phyloP scores from a whole-genome alignment of 2,329 filamentous ascomycete species.

The Botrytis elliptica region DNA sequence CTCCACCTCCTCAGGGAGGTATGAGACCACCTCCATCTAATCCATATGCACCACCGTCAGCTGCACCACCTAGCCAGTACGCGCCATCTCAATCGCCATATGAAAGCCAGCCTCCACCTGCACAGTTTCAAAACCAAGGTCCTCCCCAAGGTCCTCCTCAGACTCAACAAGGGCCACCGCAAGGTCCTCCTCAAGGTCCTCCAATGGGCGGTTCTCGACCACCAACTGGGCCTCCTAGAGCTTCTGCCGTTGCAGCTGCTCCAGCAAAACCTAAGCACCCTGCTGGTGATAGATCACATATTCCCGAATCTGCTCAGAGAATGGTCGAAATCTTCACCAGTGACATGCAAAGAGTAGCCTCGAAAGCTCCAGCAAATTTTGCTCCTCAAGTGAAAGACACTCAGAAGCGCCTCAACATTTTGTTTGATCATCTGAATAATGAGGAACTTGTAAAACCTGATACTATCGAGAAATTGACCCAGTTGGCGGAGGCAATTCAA shows the following conservation, averaged over 20 bases:
- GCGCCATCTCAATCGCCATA: slow-evolving; percentile 59
- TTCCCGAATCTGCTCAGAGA: slow-evolving; percentile 71
- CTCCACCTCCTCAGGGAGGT: slow-evolving; percentile 44
- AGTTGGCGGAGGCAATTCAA: slow-evolving; percentile 65
- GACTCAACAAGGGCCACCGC: slow-evolving; percentile 39
- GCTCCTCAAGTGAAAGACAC: slow-evolving; percentile 89
- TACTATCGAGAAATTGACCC: slow-evolving; percentile 66
- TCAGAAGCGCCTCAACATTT: slow-evolving; percentile 83
- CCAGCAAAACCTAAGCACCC: slow-evolving; percentile 67
- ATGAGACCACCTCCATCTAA: slow-evolving; percentile 49
- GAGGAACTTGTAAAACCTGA: slow-evolving; percentile 82
- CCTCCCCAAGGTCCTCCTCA: slow-evolving; percentile 47
- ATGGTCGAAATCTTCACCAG: slow-evolving; percentile 77
- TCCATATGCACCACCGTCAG: slow-evolving; percentile 45
- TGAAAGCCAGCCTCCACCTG: slow-evolving; percentile 45
- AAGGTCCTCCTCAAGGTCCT: slow-evolving; percentile 41
- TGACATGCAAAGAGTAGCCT: slow-evolving; percentile 86
- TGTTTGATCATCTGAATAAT: slow-evolving; percentile 98
- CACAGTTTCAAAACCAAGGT: slow-evolving; percentile 43
- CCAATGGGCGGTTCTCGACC: slow-evolving; percentile 46
- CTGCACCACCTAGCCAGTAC: slow-evolving; percentile 55
- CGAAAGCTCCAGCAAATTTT: slow-evolving; percentile 82
- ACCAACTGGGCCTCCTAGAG: slow-evolving; percentile 40
- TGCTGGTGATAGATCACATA: slow-evolving; percentile 85
- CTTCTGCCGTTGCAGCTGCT: slow-evolving; percentile 36